These are phyloP conservation scores for Stachybotrys elegans DNA, from an alignment of 2,329 filamentous ascomycete species.

Conservation along the genomic window DNA sequence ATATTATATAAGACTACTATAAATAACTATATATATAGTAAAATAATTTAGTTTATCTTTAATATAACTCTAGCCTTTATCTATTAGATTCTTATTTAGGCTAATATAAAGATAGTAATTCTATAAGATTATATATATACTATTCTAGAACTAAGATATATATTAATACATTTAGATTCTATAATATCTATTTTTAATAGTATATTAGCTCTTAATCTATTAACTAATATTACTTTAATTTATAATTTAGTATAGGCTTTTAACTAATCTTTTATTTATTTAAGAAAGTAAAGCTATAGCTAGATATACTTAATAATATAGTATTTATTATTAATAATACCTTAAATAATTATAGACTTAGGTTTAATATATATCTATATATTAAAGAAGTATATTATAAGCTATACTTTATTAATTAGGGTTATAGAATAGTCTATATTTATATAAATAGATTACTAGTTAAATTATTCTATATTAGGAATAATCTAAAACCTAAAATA, in stretches of 20 bases:
- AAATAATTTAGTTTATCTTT: background rate
- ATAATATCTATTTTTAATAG: background rate
- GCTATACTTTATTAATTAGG: too few species aligned
- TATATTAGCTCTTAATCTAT: background rate
- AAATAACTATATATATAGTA: background rate
- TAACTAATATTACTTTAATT: background rate
- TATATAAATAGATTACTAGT: background rate
- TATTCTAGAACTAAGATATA: too few species aligned
- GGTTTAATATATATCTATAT: too few species aligned
- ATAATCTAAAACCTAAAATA: too few species aligned
- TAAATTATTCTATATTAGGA: too few species aligned
- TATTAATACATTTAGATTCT: background rate
- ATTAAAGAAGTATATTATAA: background rate
- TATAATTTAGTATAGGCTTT: background rate
- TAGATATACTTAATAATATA: too few species aligned
- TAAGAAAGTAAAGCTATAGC: too few species aligned
- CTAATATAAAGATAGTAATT: too few species aligned
- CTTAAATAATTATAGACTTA: background rate
- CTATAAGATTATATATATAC: background rate
- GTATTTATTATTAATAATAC: too few species aligned
- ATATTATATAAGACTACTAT: background rate
- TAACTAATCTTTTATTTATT: background rate
- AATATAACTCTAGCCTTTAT: background rate
- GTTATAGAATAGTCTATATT: too few species aligned
- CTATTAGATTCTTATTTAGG: too few species aligned